phyloP scores from a whole-genome alignment of 2,329 filamentous ascomycete genomes.

The Xylaria digitata region DNA sequence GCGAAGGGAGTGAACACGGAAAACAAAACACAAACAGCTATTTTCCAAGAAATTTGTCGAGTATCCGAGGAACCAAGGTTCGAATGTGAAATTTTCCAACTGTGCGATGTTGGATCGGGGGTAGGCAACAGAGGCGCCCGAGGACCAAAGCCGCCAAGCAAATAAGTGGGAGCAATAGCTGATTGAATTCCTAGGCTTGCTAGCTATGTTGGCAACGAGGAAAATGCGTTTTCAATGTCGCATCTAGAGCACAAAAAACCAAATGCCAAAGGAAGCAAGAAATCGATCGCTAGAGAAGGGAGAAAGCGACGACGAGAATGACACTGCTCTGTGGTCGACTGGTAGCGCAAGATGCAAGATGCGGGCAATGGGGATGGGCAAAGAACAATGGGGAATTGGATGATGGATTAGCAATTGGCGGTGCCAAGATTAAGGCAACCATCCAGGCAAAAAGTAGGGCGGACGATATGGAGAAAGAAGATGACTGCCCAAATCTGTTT shows the following conservation, averaged over 20 bases:
- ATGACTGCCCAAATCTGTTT: constrained; percentile 10
- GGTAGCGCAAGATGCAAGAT: constrained; percentile 14
- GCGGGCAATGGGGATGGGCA: constrained; percentile 3
- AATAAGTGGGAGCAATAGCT: constrained; percentile 4
- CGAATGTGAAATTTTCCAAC: constrained; percentile 1
- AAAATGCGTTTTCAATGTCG: constrained; percentile 15
- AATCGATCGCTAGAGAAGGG: neutral
- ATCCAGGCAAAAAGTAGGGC: constrained; percentile 40
- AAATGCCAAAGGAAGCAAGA: constrained; percentile 17
- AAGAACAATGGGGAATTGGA: constrained; percentile 18
- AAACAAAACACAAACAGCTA: constrained; percentile 1
- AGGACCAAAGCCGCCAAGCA: constrained; percentile 20
- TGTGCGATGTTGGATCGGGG: neutral
- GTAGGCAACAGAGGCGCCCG: constrained; percentile 3
- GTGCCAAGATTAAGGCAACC: constrained; percentile 42
- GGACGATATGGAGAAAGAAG: constrained; percentile 17
- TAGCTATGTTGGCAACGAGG: neutral
- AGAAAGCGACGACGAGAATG: constrained; percentile 16
- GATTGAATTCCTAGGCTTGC: constrained; percentile 4
- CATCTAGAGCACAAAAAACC: neutral
- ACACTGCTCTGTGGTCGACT: constrained; percentile 16
- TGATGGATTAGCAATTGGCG: constrained; percentile 12
- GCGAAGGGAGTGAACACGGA: neutral
- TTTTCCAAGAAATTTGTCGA: constrained; percentile 9
- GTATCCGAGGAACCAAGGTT: constrained; percentile 18